A percentile compares a stretch with the other conserved stretches of the same genome.
Conservation (phyloP, 2,329 filamentous ascomycete species). For the Pleomassaria siparia region DNA sequence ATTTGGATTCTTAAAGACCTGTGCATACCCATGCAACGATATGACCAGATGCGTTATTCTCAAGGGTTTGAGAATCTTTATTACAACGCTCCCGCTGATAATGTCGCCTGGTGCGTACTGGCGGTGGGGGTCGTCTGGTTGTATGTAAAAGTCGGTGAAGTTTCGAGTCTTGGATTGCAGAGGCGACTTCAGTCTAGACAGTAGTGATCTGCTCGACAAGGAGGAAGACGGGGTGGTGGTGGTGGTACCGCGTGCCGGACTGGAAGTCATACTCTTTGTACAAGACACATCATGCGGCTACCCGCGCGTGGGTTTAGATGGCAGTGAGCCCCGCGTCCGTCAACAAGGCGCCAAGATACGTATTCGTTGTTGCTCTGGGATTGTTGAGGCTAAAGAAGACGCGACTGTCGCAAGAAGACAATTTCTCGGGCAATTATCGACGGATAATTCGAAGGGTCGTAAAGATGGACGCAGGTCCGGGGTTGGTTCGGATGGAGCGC, state of each 20-base stretch:
- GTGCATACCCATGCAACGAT: slow-evolving; percentile 74
- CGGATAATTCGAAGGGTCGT: background rate
- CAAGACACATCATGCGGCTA: slow-evolving; percentile 43
- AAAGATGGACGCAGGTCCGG: background rate
- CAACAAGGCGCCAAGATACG: slow-evolving; percentile 5
- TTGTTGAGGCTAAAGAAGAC: background rate
- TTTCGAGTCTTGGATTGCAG: slow-evolving; percentile 62
- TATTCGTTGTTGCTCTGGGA: background rate
- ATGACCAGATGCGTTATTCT: slow-evolving; percentile 80
- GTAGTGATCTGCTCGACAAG: slow-evolving; percentile 38
- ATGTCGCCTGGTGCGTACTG: slow-evolving; percentile 75
- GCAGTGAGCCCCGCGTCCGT: slow-evolving; percentile 8
- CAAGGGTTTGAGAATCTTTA: slow-evolving; percentile 72
- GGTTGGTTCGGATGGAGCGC: background rate
- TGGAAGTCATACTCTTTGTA: slow-evolving; percentile 44
- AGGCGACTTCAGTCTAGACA: slow-evolving; percentile 59
- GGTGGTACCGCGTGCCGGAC: slow-evolving; percentile 34
- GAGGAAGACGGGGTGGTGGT: slow-evolving; percentile 32
- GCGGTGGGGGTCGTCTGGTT: slow-evolving; percentile 74
- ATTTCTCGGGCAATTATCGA: background rate
- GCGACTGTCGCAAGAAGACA: background rate
- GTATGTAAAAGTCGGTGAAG: slow-evolving; percentile 76
- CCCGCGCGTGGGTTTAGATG: slow-evolving; percentile 24
- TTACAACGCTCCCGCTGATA: slow-evolving; percentile 70
- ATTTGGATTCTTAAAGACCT: slow-evolving; percentile 72